A percentile compares a stretch with the other conserved stretches of the same genome.
Evolutionary conservation across 2,329 filamentous ascomycete genomes (phyloP).

Genomic region (Sclerotinia borealis): DNA sequence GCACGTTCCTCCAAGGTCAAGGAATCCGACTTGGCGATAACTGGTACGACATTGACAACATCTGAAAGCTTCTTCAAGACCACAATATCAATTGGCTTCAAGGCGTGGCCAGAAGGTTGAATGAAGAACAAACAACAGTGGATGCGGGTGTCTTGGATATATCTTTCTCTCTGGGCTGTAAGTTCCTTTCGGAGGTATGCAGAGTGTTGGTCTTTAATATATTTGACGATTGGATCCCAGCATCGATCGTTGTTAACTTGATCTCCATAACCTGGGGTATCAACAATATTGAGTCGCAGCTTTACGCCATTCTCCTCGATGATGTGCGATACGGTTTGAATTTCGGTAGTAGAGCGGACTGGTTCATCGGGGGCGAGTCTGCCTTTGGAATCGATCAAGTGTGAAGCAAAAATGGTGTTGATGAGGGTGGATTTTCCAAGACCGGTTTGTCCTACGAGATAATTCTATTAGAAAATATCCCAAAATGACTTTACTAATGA

Average conservation of each 20-base stretch:
- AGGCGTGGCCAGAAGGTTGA: slow-evolving; percentile 92
- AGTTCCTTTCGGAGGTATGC: slow-evolving; percentile 99
- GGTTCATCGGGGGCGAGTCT: slow-evolving; percentile 87
- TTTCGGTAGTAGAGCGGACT: slow-evolving; percentile 93
- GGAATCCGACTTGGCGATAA: slow-evolving; percentile 97
- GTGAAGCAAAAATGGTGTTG: slow-evolving; percentile 99
- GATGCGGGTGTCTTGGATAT: slow-evolving; percentile 98
- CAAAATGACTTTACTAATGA: neutral
- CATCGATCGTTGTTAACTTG: slow-evolving; percentile 99
- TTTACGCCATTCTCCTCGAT: slow-evolving; percentile 99
- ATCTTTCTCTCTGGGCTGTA: slow-evolving; percentile 96
- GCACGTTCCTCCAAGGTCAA: slow-evolving; percentile 91
- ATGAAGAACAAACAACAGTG: slow-evolving; percentile 99
- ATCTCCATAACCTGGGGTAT: slow-evolving; percentile 96
- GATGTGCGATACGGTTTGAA: slow-evolving; percentile 95
- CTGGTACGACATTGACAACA: slow-evolving; percentile 97
- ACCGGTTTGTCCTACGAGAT: slow-evolving; percentile 77
- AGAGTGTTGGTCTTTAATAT: slow-evolving; percentile 99
- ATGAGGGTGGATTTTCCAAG: slow-evolving; percentile 98
- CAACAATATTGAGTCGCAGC: slow-evolving; percentile 95
- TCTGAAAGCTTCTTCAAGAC: slow-evolving; percentile 99
- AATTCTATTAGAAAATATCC: slow-evolving; percentile 22
- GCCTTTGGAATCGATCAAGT: slow-evolving; percentile 98
- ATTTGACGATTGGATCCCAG: slow-evolving; percentile 99
- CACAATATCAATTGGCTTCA: slow-evolving; percentile 99